A percentile compares a stretch with the other conserved stretches of the same genome.
These are phyloP conservation scores for Setaria viridis DNA, from an alignment of 202 grass and related monocot genomes.

Conservation along the genomic window DNA sequence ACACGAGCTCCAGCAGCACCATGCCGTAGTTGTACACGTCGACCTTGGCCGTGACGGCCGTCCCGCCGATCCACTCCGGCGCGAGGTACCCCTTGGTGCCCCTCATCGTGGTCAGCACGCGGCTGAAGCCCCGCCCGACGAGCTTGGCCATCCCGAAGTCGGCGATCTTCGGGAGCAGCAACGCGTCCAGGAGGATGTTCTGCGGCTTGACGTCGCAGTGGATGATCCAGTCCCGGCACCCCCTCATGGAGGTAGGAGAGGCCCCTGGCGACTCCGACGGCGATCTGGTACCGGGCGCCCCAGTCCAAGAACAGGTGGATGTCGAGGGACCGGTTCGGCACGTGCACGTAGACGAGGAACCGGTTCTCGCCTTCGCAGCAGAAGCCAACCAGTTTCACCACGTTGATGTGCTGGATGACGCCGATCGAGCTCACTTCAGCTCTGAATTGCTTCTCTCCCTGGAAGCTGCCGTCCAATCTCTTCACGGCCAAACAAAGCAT, in stretches of 20 bases:
- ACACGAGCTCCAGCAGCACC: constrained; percentile 59
- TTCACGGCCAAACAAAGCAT: constrained; percentile 25
- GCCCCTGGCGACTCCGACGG: constrained; percentile 44
- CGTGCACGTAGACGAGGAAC: constrained; percentile 56
- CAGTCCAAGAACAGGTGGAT: constrained; percentile 50
- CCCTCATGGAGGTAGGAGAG: constrained; percentile 57
- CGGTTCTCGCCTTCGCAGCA: constrained; percentile 40
- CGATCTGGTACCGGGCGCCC: constrained; percentile 44
- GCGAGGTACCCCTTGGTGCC: constrained; percentile 69
- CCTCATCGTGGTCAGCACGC: constrained; percentile 43
- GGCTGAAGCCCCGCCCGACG: constrained; percentile 45
- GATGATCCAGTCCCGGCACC: constrained; percentile 56
- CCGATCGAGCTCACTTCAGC: constrained; percentile 58
- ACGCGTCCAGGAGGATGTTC: constrained; percentile 44
- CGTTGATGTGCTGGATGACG: constrained; percentile 52
- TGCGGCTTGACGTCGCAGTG: constrained; percentile 56
- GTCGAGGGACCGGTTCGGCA: constrained; percentile 54
- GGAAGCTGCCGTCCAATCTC: constrained; percentile 38
- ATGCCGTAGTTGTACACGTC: constrained; percentile 61
- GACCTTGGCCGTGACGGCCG: constrained; percentile 48
- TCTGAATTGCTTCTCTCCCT: constrained; percentile 56
- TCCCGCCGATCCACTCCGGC: constrained; percentile 54
- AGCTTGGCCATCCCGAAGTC: constrained; percentile 56
- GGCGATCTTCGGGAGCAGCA: constrained; percentile 44
- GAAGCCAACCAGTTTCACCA: constrained; percentile 56